phyloP scores from a whole-genome alignment of 208 protist genomes.

The Entamoeba invadens region DNA sequence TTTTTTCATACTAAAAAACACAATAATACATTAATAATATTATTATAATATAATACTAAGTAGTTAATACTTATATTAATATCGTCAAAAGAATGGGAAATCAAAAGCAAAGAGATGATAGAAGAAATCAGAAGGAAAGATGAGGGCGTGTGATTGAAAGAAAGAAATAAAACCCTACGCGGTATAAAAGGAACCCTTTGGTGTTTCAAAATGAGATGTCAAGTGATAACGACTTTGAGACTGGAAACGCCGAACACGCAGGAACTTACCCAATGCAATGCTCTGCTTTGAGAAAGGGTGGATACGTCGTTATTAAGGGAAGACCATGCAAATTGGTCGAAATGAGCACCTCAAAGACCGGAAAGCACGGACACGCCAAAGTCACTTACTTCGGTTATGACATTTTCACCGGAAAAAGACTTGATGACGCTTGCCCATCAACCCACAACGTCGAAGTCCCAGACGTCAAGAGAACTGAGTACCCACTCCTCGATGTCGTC shows the following conservation, averaged over 20 bases:
- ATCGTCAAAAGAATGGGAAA: too few relatives aligned
- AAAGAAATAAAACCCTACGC: too few relatives aligned
- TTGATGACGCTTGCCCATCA: conserved; percentile 15
- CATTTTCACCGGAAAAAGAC: conserved; percentile 31
- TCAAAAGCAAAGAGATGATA: too few relatives aligned
- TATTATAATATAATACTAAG: too few relatives aligned
- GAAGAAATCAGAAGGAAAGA: too few relatives aligned
- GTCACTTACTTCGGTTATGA: conserved; percentile 10
- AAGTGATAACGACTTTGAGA: not conserved
- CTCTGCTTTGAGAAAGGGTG: not conserved
- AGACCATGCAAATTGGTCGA: conserved; percentile 27
- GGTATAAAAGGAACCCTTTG: too few relatives aligned
- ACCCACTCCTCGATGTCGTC: conserved; percentile 16
- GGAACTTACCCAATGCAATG: not conserved
- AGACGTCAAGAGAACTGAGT: conserved; percentile 12
- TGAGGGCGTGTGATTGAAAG: too few relatives aligned
- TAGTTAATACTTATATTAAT: too few relatives aligned
- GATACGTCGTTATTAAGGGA: conserved; percentile 17
- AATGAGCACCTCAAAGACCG: conserved; percentile 23
- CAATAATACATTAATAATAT: too few relatives aligned
- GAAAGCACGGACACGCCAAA: conserved; percentile 40
- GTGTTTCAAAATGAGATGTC: too few relatives aligned
- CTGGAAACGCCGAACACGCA: not conserved
- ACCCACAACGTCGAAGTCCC: conserved; percentile 27
- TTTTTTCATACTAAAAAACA: too few relatives aligned